Conservation (phyloP, 2,329 filamentous ascomycete genomes). For the Ophiostoma sp. region DNA sequence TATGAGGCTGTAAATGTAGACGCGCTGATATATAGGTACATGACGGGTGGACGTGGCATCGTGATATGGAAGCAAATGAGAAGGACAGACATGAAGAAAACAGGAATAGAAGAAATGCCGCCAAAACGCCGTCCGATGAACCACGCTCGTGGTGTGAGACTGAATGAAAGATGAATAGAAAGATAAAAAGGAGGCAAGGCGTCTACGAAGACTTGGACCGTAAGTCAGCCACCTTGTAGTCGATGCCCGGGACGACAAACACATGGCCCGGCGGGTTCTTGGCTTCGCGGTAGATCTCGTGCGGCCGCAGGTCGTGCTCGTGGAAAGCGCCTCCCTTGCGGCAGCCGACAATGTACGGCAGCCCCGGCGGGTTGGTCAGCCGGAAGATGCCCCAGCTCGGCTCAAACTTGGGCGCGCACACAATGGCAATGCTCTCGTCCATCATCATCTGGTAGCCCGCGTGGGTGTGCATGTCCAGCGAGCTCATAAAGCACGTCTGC, state of each 20-base stretch:
- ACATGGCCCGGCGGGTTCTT: constrained; percentile 62
- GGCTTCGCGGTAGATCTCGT: constrained; percentile 73
- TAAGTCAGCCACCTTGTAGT: constrained; percentile 54
- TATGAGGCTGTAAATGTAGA: constrained; percentile 5
- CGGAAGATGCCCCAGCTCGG: constrained; percentile 86
- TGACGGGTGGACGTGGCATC: constrained; percentile 4
- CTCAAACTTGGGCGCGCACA: constrained; percentile 78
- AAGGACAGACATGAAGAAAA: background rate
- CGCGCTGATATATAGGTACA: background rate
- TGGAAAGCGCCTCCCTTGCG: constrained; percentile 77
- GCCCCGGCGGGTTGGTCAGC: constrained; percentile 84
- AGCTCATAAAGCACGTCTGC: constrained; percentile 97
- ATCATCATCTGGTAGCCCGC: constrained; percentile 94
- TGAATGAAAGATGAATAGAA: constrained; percentile 34
- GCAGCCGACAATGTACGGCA: constrained; percentile 79
- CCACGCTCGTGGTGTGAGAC: background rate
- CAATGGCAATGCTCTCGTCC: constrained; percentile 92
- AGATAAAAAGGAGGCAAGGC: background rate
- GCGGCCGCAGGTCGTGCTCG: constrained; percentile 49
- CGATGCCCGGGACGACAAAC: constrained; percentile 59
- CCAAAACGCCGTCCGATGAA: constrained; percentile 8
- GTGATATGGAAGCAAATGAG: background rate
- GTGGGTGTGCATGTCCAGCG: constrained; percentile 87
- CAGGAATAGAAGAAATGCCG: background rate
- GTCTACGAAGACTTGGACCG: constrained; percentile 29